These are phyloP conservation scores for Musa balbisiana DNA, from an alignment of 202 grass and related monocot species.

Conservation along the genomic window DNA sequence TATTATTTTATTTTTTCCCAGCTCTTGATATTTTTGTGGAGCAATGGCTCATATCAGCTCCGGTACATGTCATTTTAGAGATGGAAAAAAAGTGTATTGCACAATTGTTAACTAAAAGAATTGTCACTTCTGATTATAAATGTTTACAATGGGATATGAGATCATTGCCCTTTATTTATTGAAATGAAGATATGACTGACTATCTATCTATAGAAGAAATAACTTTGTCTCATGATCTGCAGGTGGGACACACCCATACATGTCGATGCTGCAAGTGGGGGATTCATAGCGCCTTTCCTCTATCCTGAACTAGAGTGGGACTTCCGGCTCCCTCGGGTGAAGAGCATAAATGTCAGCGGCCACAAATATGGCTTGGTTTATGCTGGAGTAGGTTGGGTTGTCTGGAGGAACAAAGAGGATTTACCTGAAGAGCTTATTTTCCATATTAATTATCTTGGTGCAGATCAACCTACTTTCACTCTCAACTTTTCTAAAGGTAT, in stretches of 20 bases:
- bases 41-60: no score
- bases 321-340: conserved; percentile 66
- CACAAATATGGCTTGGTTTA: conserved; percentile 97
- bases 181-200: background rate
- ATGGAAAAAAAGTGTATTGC: no score
- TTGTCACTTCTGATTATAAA: background rate
- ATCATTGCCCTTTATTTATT: background rate
- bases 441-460: conserved; percentile 87
- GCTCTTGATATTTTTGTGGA: no score
- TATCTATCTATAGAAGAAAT: background rate
- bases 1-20: no score
- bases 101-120: no score
- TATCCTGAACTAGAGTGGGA: conserved; percentile 71
- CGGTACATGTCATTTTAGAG: no score
- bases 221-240: background rate
- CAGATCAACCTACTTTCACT: conserved; percentile 85
- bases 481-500: conserved; percentile 92
- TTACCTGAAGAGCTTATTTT: conserved; percentile 82
- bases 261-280: conserved; percentile 67
- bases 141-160: background rate
- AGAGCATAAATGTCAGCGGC: conserved; percentile 93
- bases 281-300: conserved; percentile 67
- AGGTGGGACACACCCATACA: conserved; percentile 70
- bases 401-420: conserved; percentile 72
- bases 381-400: conserved; percentile 78